Evolutionary conservation across 345 rosid genomes (phyloP).

Genomic region (Bruguiera gymnorhiza): DNA sequence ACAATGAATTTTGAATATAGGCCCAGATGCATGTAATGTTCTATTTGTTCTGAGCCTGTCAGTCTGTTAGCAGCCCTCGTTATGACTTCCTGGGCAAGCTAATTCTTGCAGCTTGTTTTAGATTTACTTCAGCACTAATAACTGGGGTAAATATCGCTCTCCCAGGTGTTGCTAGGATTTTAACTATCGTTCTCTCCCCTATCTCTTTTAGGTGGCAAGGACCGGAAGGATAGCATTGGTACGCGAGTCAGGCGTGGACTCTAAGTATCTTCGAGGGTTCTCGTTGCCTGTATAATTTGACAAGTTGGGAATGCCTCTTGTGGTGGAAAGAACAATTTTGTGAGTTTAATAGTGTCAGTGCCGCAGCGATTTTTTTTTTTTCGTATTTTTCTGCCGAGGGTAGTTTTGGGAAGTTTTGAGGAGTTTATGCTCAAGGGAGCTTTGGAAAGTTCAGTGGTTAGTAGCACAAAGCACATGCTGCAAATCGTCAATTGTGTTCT

Average conservation of each 20-base stretch:
- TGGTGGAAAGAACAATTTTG: not conserved
- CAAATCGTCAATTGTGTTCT: too few species aligned
- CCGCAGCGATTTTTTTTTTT: not conserved
- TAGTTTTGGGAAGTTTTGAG: too few species aligned
- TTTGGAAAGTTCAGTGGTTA: too few species aligned
- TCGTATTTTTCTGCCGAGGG: not conserved
- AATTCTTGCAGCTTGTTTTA: not conserved
- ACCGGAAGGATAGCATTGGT: slow-evolving; percentile 84
- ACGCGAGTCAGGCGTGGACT: slow-evolving; percentile 91
- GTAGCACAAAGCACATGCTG: too few species aligned
- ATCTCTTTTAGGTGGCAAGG: slow-evolving; percentile 71
- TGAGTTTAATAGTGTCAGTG: not conserved
- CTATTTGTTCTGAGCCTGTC: not conserved
- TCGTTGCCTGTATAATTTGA: slow-evolving; percentile 54
- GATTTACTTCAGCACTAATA: not conserved
- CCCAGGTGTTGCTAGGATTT: not conserved
- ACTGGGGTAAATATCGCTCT: not conserved
- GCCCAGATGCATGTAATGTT: not conserved
- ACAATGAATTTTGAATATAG: not conserved
- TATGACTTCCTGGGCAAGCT: not conserved
- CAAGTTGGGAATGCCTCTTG: not conserved
- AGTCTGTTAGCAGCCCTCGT: not conserved
- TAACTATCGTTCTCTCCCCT: too few species aligned
- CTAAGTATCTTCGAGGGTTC: slow-evolving; percentile 79
- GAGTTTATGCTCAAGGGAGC: too few species aligned